A percentile compares a stretch with the other conserved stretches of the same genome.
Conservation (phyloP, 805 yeast genomes). For the Saccharomycopsis guyanensis region DNA sequence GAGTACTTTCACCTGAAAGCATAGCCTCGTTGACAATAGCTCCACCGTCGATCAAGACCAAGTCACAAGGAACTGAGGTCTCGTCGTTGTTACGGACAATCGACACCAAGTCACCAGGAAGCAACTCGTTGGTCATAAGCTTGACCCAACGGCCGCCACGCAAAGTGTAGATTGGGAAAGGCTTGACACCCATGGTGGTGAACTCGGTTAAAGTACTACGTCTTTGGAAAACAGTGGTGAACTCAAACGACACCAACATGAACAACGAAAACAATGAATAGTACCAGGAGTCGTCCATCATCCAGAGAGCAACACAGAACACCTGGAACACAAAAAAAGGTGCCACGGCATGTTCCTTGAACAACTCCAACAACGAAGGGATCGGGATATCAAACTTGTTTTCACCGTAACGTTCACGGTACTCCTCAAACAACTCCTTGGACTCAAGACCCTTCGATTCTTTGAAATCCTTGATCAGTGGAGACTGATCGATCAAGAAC, state of each 20-base stretch:
- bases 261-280: constrained; percentile 83
- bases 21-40: constrained; percentile 97
- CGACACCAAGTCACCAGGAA: constrained; percentile 91
- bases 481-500: constrained; percentile 49
- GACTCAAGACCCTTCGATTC: constrained; percentile 30
- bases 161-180: constrained; percentile 67
- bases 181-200: constrained; percentile 95
- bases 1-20: constrained; percentile 98
- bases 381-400: constrained; percentile 92
- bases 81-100: constrained; percentile 85
- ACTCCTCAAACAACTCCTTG: constrained; percentile 28
- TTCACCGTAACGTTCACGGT: constrained; percentile 61
- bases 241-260: constrained; percentile 90
- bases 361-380: constrained; percentile 83
- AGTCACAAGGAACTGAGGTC: constrained; percentile 89
- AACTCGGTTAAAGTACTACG: constrained; percentile 91
- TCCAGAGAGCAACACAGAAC: constrained; percentile 92
- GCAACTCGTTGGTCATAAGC: constrained; percentile 61
- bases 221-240: constrained; percentile 92
- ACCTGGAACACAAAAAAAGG: constrained; percentile 96
- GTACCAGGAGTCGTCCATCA: constrained; percentile 96
- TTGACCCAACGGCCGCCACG: constrained; percentile 67
- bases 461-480: constrained; percentile 43
- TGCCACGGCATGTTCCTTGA: constrained; percentile 96
- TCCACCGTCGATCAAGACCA: constrained; percentile 78